A percentile compares a stretch with the other conserved stretches of the same genome.
phyloP scores from a whole-genome alignment of 2,329 filamentous ascomycete genomes.

The Rhytidhysteron rufulum region DNA sequence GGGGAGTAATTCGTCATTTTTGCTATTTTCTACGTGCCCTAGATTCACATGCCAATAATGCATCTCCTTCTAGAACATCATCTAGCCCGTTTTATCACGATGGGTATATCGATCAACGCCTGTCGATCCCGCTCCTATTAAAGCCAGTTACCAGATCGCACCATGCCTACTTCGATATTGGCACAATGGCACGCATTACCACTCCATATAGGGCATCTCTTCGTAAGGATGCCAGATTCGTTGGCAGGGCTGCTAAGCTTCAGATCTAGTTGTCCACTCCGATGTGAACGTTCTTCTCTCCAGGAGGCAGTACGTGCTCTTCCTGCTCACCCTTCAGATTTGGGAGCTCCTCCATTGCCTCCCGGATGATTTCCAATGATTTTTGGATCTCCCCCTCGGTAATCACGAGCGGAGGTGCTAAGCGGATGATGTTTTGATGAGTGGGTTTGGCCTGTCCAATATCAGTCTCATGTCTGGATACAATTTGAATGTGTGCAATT shows the following conservation, averaged over 20 bases:
- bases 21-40: too few relatives aligned
- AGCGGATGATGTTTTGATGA: slow-evolving; percentile 95
- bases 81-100: too few relatives aligned
- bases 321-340: slow-evolving; percentile 56
- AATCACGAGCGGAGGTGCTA: slow-evolving; percentile 95
- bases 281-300: slow-evolving; percentile 61
- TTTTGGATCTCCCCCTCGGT: slow-evolving; percentile 79
- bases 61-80: too few relatives aligned
- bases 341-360: slow-evolving; percentile 78
- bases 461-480: slow-evolving; percentile 21
- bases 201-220: too few relatives aligned
- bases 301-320: slow-evolving; percentile 53
- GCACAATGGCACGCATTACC: too few relatives aligned
- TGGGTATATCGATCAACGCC: too few relatives aligned
- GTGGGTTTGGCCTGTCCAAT: slow-evolving; percentile 83
- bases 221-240: too few relatives aligned
- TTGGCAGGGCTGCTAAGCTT: not conserved
- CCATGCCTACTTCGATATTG: too few relatives aligned
- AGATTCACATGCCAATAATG: too few relatives aligned
- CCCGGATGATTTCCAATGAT: slow-evolving; percentile 74
- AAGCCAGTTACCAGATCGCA: too few relatives aligned
- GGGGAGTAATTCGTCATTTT: too few relatives aligned
- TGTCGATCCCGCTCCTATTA: too few relatives aligned
- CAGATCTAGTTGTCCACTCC: slow-evolving; percentile 50
- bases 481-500: slow-evolving; percentile 32